Conservation (phyloP, 306 rosid genomes). For the Luffa acutangula region DNA sequence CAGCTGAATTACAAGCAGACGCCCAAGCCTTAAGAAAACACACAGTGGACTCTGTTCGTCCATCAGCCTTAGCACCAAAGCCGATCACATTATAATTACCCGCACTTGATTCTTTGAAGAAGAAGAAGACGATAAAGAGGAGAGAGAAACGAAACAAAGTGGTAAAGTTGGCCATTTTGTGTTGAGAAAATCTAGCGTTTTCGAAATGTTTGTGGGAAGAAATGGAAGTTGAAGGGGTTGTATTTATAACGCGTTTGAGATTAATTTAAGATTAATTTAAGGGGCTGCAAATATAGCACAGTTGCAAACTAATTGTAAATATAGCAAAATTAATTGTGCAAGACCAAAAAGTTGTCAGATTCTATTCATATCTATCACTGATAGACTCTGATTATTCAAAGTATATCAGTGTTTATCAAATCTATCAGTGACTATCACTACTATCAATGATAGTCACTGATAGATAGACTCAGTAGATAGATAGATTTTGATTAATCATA, state of each 20-base stretch:
- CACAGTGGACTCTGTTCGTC: conserved; percentile 34
- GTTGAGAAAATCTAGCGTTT: background rate
- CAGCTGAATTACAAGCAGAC: conserved; percentile 24
- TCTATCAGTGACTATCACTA: too few species aligned
- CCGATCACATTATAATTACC: conserved; percentile 31
- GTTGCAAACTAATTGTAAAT: too few species aligned
- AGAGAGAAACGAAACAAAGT: background rate
- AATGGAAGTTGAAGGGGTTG: background rate
- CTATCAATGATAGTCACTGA: too few species aligned
- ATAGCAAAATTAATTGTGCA: too few species aligned
- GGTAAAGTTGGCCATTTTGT: background rate
- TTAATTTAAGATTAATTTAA: too few species aligned
- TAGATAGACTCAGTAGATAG: too few species aligned
- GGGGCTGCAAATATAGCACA: too few species aligned
- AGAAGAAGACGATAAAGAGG: background rate
- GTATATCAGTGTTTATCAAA: too few species aligned
- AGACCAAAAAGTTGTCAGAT: too few species aligned
- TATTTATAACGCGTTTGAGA: background rate
- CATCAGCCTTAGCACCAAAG: conserved; percentile 49
- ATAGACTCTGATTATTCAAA: too few species aligned
- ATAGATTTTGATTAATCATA: too few species aligned
- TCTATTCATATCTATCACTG: too few species aligned
- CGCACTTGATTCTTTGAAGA: background rate
- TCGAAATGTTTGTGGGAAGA: background rate
- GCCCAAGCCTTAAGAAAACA: conserved; percentile 41